Evolutionary conservation across 176 grass and related monocot genomes (phyloP).

Genomic region (Oryza punctata): DNA sequence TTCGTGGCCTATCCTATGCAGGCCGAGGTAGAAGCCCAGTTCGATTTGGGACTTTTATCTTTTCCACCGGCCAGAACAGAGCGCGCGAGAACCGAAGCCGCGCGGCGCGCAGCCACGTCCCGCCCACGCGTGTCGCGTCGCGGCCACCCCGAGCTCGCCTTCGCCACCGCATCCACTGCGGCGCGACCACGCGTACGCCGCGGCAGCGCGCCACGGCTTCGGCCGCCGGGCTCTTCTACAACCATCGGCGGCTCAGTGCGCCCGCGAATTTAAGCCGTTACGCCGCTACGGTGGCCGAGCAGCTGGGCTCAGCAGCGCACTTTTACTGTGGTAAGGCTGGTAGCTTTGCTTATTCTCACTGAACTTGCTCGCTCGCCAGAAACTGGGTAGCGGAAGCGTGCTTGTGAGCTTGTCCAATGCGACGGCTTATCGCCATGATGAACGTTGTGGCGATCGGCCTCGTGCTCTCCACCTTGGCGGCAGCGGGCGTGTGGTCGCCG

Average conservation of each 20-base stretch:
- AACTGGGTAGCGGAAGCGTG: neutral
- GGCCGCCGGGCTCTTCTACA: constrained; percentile 7
- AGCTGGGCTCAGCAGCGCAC: neutral
- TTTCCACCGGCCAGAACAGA: neutral
- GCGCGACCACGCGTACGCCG: constrained; percentile 13
- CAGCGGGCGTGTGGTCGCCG: constrained; percentile 68
- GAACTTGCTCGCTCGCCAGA: neutral
- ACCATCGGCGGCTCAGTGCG: constrained; percentile 8
- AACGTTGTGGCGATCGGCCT: constrained; percentile 71
- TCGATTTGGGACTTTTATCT: too few relatives aligned
- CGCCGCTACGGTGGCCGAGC: too few relatives aligned
- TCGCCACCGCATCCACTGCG: neutral
- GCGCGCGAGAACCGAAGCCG: neutral
- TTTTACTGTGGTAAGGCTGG: neutral
- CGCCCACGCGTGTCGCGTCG: neutral
- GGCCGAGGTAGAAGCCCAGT: neutral
- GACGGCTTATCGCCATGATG: constrained; percentile 50
- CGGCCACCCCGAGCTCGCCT: neutral
- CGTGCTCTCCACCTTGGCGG: constrained; percentile 61
- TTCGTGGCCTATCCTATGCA: neutral
- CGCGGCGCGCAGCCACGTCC: neutral
- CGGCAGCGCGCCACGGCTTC: neutral
- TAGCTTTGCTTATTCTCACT: neutral
- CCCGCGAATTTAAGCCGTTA: constrained; percentile 27
- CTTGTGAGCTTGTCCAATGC: too few relatives aligned